phyloP scores from a whole-genome alignment of 192 early-diverging fungal species.

The Linnemannia schmuckeri region DNA sequence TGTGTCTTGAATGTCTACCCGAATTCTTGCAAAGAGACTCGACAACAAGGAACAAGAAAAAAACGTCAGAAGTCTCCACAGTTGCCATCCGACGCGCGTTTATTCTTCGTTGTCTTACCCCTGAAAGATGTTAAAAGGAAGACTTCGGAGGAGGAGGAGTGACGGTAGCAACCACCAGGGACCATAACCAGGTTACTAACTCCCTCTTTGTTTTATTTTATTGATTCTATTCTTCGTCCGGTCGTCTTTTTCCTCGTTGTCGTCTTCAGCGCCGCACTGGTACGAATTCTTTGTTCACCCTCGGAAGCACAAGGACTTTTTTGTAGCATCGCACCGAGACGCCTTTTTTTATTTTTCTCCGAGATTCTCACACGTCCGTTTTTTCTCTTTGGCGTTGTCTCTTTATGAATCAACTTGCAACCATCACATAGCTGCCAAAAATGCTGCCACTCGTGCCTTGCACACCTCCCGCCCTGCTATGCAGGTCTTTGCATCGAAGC shows the following conservation, averaged over 20 bases:
- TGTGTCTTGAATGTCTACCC: background rate
- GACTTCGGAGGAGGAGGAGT: background rate
- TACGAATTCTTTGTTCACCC: slow-evolving; percentile 12
- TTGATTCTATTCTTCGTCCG: background rate
- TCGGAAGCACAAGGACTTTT: slow-evolving; percentile 1
- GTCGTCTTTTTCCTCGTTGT: background rate
- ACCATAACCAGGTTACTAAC: background rate
- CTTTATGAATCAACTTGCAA: background rate
- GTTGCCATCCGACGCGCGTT: background rate
- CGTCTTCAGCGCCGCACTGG: slow-evolving; percentile 40
- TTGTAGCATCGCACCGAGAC: background rate
- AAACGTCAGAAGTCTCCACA: background rate
- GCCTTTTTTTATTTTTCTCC: slow-evolving; percentile 24
- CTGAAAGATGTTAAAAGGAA: background rate
- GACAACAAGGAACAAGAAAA: background rate
- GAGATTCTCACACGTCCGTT: slow-evolving; percentile 27
- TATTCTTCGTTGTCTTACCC: background rate
- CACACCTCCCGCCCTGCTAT: slow-evolving; percentile 73
- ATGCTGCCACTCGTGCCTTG: slow-evolving; percentile 68
- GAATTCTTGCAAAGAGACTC: background rate
- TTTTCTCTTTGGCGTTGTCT: background rate
- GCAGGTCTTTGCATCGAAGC: slow-evolving; percentile 79
- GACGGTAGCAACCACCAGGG: background rate
- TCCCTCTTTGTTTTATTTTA: background rate
- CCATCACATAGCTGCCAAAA: slow-evolving; percentile 35